Conservation (phyloP, 345 rosid species). For the Erucastrum elatum region DNA sequence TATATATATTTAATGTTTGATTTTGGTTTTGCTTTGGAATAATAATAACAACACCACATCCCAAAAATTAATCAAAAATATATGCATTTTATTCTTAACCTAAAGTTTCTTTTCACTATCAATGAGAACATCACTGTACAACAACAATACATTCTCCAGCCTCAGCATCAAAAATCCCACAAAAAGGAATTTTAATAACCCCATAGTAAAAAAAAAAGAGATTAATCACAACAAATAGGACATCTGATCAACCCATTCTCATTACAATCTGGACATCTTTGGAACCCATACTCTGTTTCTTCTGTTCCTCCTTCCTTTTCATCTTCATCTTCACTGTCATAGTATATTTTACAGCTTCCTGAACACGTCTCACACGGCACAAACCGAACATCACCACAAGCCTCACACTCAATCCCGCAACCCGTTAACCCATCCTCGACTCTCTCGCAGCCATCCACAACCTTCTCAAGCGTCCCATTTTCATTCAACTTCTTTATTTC, state of each 20-base stretch:
- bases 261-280: slow-evolving; percentile 80
- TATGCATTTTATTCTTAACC: slow-evolving; percentile 1
- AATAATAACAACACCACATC: neutral
- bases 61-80: neutral
- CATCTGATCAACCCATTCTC: slow-evolving; percentile 91
- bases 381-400: slow-evolving; percentile 84
- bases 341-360: slow-evolving; percentile 82
- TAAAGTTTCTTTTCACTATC: slow-evolving; percentile 4
- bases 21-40: neutral
- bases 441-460: slow-evolving; percentile 53
- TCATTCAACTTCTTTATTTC: slow-evolving; percentile 72
- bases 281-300: slow-evolving; percentile 56
- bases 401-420: slow-evolving; percentile 57
- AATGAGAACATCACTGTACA: slow-evolving; percentile 17
- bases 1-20: neutral
- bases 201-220: neutral
- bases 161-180: neutral
- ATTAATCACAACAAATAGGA: slow-evolving; percentile 60
- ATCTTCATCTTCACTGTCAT: slow-evolving; percentile 40
- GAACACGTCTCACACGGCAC: slow-evolving; percentile 87
- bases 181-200: neutral
- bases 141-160: neutral
- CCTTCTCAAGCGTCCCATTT: slow-evolving; percentile 68
- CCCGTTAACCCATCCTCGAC: slow-evolving; percentile 39
- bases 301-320: slow-evolving; percentile 37